phyloP scores from a whole-genome alignment of 1,284 basidiomycete genomes.

The Microstroma glucosiphilum region DNA sequence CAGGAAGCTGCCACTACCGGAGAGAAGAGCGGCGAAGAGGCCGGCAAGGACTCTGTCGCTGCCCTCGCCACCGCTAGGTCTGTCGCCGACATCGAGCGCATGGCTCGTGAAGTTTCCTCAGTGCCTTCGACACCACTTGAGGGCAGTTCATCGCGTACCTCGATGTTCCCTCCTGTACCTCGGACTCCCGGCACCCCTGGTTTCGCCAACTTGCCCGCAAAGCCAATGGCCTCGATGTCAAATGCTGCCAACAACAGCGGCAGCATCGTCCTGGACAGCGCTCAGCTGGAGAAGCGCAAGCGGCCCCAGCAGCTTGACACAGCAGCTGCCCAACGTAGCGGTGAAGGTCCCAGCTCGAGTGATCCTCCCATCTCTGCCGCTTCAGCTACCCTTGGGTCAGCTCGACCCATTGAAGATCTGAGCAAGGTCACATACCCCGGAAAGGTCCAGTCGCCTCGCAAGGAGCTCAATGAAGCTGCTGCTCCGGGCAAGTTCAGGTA shows the following conservation, averaged over 20 bases:
- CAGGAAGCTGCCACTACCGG: neutral
- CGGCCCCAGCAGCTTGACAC: slow-evolving; percentile 16
- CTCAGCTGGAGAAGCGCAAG: slow-evolving; percentile 41
- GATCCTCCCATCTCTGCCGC: slow-evolving; percentile 31
- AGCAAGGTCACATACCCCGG: slow-evolving; percentile 73
- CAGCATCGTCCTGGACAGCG: slow-evolving; percentile 43
- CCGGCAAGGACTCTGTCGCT: slow-evolving; percentile 14
- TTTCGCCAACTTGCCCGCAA: slow-evolving; percentile 44
- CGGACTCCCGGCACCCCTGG: slow-evolving; percentile 43
- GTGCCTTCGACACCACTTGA: slow-evolving; percentile 40
- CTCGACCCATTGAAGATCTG: slow-evolving; percentile 73
- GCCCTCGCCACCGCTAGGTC: slow-evolving; percentile 25
- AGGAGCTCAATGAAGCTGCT: slow-evolving; percentile 76
- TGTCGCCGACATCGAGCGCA: slow-evolving; percentile 41
- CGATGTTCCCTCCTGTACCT: slow-evolving; percentile 31
- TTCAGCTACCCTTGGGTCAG: slow-evolving; percentile 31
- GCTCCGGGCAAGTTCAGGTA: slow-evolving; percentile 88
- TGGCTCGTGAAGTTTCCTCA: slow-evolving; percentile 44
- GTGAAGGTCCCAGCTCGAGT: neutral
- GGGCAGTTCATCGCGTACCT: slow-evolving; percentile 24
- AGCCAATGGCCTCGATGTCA: slow-evolving; percentile 33
- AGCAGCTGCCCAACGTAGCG: slow-evolving; percentile 7
- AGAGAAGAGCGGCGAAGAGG: slow-evolving; percentile 8
- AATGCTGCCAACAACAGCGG: slow-evolving; percentile 8
- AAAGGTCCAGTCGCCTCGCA: slow-evolving; percentile 71